Conservation (phyloP, 1,284 basidiomycete species). For the Pseudozyma flocculosa region DNA sequence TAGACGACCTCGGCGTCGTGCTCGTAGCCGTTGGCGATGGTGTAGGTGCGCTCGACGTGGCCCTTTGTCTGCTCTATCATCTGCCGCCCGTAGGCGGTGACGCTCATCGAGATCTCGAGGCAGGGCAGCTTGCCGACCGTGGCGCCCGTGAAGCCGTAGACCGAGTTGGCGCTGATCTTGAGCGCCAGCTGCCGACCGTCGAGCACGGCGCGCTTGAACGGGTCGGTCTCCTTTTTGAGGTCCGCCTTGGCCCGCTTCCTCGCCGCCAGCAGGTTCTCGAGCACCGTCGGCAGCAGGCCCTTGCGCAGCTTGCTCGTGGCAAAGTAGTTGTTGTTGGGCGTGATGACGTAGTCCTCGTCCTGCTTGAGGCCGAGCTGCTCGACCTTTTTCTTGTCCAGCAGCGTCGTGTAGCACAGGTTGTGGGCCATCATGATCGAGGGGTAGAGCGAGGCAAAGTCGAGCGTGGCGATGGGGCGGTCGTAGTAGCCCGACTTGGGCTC, state of each 20-base stretch:
- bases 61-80: slow-evolving; percentile 57
- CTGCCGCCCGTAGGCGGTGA: slow-evolving; percentile 57
- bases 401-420: slow-evolving; percentile 57
- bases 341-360: slow-evolving; percentile 52
- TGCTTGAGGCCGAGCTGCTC: slow-evolving; percentile 50
- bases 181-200: slow-evolving; percentile 57
- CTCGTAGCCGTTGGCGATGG: slow-evolving; percentile 56
- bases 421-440: slow-evolving; percentile 59
- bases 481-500: slow-evolving; percentile 58
- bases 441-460: slow-evolving; percentile 58
- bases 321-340: slow-evolving; percentile 58
- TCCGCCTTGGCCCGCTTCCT: slow-evolving; percentile 57
- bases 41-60: slow-evolving; percentile 52
- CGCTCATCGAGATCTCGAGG: slow-evolving; percentile 57
- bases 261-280: slow-evolving; percentile 52
- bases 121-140: slow-evolving; percentile 57
- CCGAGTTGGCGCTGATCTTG: slow-evolving; percentile 57
- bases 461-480: slow-evolving; percentile 54
- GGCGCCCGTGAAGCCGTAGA: slow-evolving; percentile 58
- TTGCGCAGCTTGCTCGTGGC: slow-evolving; percentile 49
- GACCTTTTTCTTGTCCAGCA: slow-evolving; percentile 54
- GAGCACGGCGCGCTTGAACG: slow-evolving; percentile 55
- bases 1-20: slow-evolving; percentile 57
- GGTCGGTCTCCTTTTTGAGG: slow-evolving; percentile 57
- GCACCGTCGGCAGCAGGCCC: slow-evolving; percentile 53